A percentile compares a stretch with the other conserved stretches of the same genome.
Evolutionary conservation across 371 early-diverging fungal genomes (phyloP).

Genomic region (Rhizopus sp.): DNA sequence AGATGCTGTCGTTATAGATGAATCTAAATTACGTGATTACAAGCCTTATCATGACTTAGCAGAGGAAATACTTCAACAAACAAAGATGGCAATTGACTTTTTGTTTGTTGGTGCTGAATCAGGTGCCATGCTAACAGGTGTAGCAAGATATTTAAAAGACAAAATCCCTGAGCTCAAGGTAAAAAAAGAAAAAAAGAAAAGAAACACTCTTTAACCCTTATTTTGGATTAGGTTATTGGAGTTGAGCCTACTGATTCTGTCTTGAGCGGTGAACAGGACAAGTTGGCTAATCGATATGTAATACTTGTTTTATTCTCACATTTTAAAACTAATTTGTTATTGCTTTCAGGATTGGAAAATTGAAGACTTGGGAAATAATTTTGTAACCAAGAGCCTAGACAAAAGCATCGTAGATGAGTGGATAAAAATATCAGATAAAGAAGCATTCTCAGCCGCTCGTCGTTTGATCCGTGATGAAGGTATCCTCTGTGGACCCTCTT

Average conservation of each 20-base stretch:
- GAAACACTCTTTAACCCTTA: conserved; percentile 33
- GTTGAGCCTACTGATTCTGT: conserved; percentile 97
- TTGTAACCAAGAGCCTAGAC: conserved; percentile 91
- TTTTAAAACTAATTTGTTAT: neutral
- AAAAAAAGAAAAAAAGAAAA: no score
- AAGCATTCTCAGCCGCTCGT: conserved; percentile 93
- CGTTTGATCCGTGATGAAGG: conserved; percentile 96
- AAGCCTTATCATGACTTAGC: conserved; percentile 96
- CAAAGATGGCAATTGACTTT: conserved; percentile 93
- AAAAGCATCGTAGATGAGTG: conserved; percentile 85
- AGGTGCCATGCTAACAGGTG: conserved; percentile 95
- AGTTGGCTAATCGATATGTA: neutral
- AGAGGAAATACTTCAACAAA: conserved; percentile 83
- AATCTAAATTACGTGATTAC: conserved; percentile 60
- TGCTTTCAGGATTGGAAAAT: conserved; percentile 27
- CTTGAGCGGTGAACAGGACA: conserved; percentile 69
- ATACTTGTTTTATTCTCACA: neutral
- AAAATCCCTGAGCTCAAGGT: conserved; percentile 76
- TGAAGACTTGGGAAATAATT: conserved; percentile 98
- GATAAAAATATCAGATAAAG: conserved; percentile 93
- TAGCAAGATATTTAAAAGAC: conserved; percentile 93
- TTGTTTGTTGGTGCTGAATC: conserved; percentile 96
- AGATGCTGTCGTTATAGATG: conserved; percentile 94
- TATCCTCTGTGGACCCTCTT: conserved; percentile 91
- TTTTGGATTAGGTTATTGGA: conserved; percentile 65